A percentile compares a stretch with the other conserved stretches of the same genome.
Evolutionary conservation across 192 early-diverging fungal genomes (phyloP).

Genomic region (Umbelopsis sp.): DNA sequence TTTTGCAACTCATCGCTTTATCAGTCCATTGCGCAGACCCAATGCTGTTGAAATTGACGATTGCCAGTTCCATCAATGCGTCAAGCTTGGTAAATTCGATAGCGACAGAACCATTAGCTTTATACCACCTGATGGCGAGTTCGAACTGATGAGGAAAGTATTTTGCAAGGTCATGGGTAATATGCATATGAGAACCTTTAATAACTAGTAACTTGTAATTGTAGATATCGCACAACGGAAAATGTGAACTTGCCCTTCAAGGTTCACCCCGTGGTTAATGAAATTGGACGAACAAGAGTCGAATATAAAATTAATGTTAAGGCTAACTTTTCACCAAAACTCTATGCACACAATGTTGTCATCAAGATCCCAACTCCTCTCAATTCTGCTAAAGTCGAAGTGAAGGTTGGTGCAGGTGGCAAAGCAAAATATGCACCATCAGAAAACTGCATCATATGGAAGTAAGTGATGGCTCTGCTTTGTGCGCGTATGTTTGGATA

Average conservation of each 20-base stretch:
- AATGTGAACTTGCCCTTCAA: slow-evolving; percentile 95
- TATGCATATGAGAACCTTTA: neutral
- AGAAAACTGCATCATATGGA: slow-evolving; percentile 96
- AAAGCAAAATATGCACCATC: slow-evolving; percentile 95
- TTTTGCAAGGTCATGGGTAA: neutral
- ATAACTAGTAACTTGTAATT: neutral
- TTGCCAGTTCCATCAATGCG: slow-evolving; percentile 98
- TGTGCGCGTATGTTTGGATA: neutral
- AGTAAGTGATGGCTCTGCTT: slow-evolving; percentile 53
- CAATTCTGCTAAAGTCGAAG: slow-evolving; percentile 82
- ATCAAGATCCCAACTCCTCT: slow-evolving; percentile 91
- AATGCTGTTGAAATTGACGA: slow-evolving; percentile 93
- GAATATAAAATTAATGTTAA: slow-evolving; percentile 92
- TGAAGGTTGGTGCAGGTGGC: slow-evolving; percentile 72
- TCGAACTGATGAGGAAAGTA: slow-evolving; percentile 88
- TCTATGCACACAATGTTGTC: slow-evolving; percentile 87
- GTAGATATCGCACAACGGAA: slow-evolving; percentile 89
- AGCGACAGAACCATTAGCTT: slow-evolving; percentile 93
- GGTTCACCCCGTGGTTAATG: slow-evolving; percentile 90
- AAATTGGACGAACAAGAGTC: slow-evolving; percentile 76
- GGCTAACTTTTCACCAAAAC: slow-evolving; percentile 86
- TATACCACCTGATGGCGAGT: slow-evolving; percentile 95
- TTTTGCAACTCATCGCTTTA: neutral
- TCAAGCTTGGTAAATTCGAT: slow-evolving; percentile 91
- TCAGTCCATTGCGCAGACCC: slow-evolving; percentile 29